These are phyloP conservation scores for Trichophyton verrucosum DNA, from an alignment of 2,329 filamentous ascomycete genomes.

Conservation along the genomic window DNA sequence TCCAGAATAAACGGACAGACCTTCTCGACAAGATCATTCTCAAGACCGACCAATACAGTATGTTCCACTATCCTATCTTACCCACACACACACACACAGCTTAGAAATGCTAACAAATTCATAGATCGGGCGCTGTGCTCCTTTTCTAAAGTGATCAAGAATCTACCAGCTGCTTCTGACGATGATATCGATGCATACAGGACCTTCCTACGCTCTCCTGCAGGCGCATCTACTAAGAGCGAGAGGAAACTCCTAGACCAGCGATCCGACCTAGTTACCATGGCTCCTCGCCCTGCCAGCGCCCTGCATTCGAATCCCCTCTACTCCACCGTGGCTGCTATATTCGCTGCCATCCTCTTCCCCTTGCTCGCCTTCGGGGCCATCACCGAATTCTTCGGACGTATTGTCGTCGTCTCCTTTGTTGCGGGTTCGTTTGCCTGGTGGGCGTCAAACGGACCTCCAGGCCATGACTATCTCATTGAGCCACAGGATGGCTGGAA, in stretches of 20 bases:
- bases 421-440: constrained; percentile 37
- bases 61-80: constrained; percentile 5
- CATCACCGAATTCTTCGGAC: constrained; percentile 44
- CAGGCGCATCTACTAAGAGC: constrained; percentile 34
- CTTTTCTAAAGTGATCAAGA: constrained; percentile 38
- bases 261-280: constrained; percentile 33
- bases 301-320: constrained; percentile 15
- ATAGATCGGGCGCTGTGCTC: constrained; percentile 31
- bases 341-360: constrained; percentile 42
- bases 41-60: constrained; percentile 52
- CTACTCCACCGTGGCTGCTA: constrained; percentile 33
- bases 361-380: constrained; percentile 48
- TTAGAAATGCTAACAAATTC: not conserved
- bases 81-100: not conserved
- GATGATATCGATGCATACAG: constrained; percentile 42
- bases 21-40: constrained; percentile 43
- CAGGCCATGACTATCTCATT: constrained; percentile 25
- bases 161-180: constrained; percentile 33
- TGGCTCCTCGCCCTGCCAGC: constrained; percentile 14
- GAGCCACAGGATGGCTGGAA: constrained; percentile 31
- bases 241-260: constrained; percentile 44
- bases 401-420: constrained; percentile 46
- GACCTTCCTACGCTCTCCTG: constrained; percentile 40
- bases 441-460: constrained; percentile 27
- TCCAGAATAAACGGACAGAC: constrained; percentile 43